Conservation (phyloP, 768 basidiomycete genomes). For the Rubroboletus pulcherrimus region DNA sequence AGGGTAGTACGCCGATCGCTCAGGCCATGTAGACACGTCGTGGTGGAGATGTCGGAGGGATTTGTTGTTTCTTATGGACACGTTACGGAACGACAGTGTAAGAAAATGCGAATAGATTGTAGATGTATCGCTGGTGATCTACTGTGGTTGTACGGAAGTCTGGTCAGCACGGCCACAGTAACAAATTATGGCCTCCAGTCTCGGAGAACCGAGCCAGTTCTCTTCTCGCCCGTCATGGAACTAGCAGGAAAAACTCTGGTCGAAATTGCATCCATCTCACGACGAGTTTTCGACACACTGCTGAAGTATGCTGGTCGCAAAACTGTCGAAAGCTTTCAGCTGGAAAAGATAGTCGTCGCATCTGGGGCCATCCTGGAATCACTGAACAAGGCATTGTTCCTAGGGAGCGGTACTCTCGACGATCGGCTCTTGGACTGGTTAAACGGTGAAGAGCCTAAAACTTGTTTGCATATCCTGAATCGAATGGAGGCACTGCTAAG, state of each 20-base stretch:
- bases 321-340: not conserved
- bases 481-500: constrained; percentile 7
- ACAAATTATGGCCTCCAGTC: no score
- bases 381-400: not conserved
- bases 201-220: not conserved
- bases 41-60: not conserved
- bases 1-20: constrained; percentile 62
- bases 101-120: not conserved
- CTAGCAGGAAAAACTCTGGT: not conserved
- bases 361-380: constrained; percentile 5
- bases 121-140: not conserved
- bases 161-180: no score
- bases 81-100: not conserved
- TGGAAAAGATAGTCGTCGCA: constrained; percentile 4
- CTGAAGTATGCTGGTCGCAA: not conserved
- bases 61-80: not conserved
- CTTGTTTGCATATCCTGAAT: constrained; percentile 3
- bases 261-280: constrained; percentile 3
- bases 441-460: not conserved
- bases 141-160: no score
- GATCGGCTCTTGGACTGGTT: constrained; percentile 12
- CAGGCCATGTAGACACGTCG: constrained; percentile 18
- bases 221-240: not conserved
- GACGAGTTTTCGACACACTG: not conserved
- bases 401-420: not conserved